phyloP scores from a whole-genome alignment of 2,329 filamentous ascomycete species.

The Amphichorda felina region DNA sequence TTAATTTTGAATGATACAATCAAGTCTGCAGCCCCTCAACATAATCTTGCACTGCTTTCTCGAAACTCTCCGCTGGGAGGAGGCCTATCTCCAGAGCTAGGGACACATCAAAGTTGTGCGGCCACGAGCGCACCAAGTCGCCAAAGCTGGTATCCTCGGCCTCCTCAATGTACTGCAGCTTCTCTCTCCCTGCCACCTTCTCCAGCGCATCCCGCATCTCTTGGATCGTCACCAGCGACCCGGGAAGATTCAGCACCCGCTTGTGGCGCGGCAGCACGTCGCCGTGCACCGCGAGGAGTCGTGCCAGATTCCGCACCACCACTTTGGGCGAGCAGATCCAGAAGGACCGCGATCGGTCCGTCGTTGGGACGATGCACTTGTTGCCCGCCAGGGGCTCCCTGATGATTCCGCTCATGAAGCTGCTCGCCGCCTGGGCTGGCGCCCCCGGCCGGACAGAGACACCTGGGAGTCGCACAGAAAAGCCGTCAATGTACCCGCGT shows the following conservation, averaged over 20 bases:
- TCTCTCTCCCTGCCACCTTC: conserved; percentile 30
- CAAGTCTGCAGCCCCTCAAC: too few relatives aligned
- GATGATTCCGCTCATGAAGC: conserved; percentile 48
- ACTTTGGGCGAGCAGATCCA: conserved; percentile 37
- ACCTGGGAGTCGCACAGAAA: conserved; percentile 43
- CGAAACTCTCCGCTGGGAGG: conserved; percentile 23
- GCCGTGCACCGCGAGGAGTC: conserved; percentile 13
- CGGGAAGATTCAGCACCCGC: conserved; percentile 29
- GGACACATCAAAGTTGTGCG: conserved; percentile 30
- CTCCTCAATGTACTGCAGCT: conserved; percentile 27
- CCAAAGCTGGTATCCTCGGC: conserved; percentile 31
- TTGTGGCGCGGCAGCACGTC: conserved; percentile 6
- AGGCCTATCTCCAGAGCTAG: conserved; percentile 40
- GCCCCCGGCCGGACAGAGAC: conserved; percentile 45
- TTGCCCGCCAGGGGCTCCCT: conserved; percentile 37
- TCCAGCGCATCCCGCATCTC: conserved; percentile 37
- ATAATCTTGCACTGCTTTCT: conserved; percentile 10
- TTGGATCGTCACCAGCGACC: conserved; percentile 32
- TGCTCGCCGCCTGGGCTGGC: conserved; percentile 45
- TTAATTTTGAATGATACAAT: too few relatives aligned
- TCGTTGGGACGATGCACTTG: conserved; percentile 29
- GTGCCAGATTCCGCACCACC: conserved; percentile 30
- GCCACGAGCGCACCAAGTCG: conserved; percentile 38
- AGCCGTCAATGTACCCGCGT: conserved; percentile 42
- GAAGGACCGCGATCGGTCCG: conserved; percentile 26